Evolutionary conservation across 306 rosid genomes (phyloP), one percentile per base, ranked within the genome.

Genomic region (Acacia crassicarpa): DNA sequence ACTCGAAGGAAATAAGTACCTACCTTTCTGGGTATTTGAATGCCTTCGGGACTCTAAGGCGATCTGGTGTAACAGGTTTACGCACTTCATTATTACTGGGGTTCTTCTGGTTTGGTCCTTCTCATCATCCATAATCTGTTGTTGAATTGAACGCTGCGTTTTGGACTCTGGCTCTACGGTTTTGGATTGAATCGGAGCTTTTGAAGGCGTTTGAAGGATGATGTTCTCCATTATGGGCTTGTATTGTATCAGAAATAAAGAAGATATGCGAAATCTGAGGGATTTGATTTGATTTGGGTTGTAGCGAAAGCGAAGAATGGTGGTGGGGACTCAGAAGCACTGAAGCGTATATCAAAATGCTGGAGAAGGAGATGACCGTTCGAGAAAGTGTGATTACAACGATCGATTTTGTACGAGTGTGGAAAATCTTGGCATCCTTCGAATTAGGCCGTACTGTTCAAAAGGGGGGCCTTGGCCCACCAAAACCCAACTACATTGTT

Each of bases 21-120:
- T 79, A 91, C 99, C 99, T 95, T 88, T 95, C 99, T 3, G 94
- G 98, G 77, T 75, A 92, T 82, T 89, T 95, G 84, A 91, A 95
- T 46, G 97, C 90, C 77, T 92, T 89, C 67, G 98, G 97, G 78
- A 95, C 90, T 61, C 85, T 84, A 25, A 93, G 97, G 33, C 89
- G 94, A 83, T 89, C 90, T 4, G 94, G 97, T 6, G 90, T 90
- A 53, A 76, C 80, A 32, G 88, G 82, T 80, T 88, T 90, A 30
- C 86, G 89, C 83, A 91, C 82, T 77, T 90, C 92, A 7, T 80
- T 84, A 14, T 80, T 85, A 17, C 72, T 71, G 10, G 91, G 78
- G 30, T 61, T 78, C 4, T 1, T 46, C 15, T 51, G 85, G 40
- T 76, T 4, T 51, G 87, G 72, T 72, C 56, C 20, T 41, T 91